phyloP scores from a whole-genome alignment of 257 asterid genomes.

The Primulina huaijiensis region DNA sequence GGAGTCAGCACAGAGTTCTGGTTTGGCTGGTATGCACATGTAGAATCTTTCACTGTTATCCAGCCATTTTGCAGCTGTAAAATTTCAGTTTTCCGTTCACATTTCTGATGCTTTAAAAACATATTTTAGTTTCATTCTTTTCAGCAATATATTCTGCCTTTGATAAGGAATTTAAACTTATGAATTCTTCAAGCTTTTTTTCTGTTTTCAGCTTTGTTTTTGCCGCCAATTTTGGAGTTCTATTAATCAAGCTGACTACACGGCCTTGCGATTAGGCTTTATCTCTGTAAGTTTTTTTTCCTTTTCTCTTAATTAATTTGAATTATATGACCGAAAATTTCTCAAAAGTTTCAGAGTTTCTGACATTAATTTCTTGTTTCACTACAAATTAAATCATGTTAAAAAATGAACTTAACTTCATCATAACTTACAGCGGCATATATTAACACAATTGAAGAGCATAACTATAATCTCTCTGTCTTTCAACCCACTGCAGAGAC shows the following conservation, averaged over 20 bases:
- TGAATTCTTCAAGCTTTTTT: conserved; percentile 15
- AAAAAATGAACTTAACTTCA: neutral
- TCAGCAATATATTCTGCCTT: neutral
- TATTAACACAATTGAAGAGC: neutral
- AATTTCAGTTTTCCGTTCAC: neutral
- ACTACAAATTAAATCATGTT: too few relatives aligned
- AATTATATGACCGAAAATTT: neutral
- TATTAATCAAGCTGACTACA: conserved; percentile 87
- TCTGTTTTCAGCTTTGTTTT: conserved; percentile 77
- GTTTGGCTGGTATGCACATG: conserved; percentile 81
- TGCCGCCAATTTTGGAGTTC: conserved; percentile 98
- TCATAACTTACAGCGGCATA: neutral
- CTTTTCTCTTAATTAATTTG: conserved; percentile 2
- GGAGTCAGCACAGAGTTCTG: conserved; percentile 77
- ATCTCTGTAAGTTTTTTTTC: conserved; percentile 53
- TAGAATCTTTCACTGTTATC: conserved; percentile 7
- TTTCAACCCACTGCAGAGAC: conserved; percentile 56
- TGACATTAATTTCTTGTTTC: neutral
- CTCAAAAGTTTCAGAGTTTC: neutral
- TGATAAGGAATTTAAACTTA: neutral
- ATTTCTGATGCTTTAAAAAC: conserved; percentile 14
- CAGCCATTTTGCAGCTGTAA: neutral
- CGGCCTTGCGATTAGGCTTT: conserved; percentile 83
- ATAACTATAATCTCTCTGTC: conserved; percentile 2
- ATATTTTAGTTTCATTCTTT: conserved; percentile 4